phyloP scores from a whole-genome alignment of 805 yeast genomes.

The Hanseniaspora singularis region DNA sequence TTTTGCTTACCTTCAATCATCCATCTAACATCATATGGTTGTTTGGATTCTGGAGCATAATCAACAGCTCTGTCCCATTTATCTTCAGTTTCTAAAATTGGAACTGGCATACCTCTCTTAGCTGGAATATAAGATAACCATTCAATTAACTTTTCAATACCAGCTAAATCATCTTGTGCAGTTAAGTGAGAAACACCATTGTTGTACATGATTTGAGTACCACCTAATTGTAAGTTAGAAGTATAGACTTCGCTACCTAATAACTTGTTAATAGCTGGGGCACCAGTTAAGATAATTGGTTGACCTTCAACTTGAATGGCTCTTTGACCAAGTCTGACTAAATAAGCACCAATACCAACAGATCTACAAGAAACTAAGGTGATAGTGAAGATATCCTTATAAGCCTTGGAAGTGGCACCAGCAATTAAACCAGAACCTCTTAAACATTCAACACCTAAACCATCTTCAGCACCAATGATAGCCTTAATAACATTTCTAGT shows the following conservation, averaged over 20 bases:
- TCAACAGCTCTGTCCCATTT: constrained; percentile 90
- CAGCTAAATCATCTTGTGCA: constrained; percentile 92
- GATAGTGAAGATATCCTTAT: constrained; percentile 91
- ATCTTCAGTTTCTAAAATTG: constrained; percentile 70
- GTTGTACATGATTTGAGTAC: constrained; percentile 96
- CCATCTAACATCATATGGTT: constrained; percentile 85
- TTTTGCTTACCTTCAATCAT: constrained; percentile 72
- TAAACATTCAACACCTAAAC: constrained; percentile 96
- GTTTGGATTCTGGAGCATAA: constrained; percentile 58
- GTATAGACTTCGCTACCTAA: constrained; percentile 95
- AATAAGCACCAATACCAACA: constrained; percentile 98
- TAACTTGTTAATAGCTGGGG: constrained; percentile 94
- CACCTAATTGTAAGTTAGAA: constrained; percentile 95
- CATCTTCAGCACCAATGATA: constrained; percentile 87
- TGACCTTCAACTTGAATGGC: constrained; percentile 98
- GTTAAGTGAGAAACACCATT: constrained; percentile 98
- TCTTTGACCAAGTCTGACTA: constrained; percentile 96
- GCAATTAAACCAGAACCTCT: constrained; percentile 98
- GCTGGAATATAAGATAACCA: constrained; percentile 96
- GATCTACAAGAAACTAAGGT: constrained; percentile 99
- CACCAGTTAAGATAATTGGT: constrained; percentile 97
- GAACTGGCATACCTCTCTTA: constrained; percentile 78
- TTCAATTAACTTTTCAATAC: constrained; percentile 84
- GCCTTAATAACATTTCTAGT: constrained; percentile 70
- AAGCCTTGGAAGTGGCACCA: constrained; percentile 95